Conservation (phyloP, 441 rosid genomes). For the Eruca vesicaria region DNA sequence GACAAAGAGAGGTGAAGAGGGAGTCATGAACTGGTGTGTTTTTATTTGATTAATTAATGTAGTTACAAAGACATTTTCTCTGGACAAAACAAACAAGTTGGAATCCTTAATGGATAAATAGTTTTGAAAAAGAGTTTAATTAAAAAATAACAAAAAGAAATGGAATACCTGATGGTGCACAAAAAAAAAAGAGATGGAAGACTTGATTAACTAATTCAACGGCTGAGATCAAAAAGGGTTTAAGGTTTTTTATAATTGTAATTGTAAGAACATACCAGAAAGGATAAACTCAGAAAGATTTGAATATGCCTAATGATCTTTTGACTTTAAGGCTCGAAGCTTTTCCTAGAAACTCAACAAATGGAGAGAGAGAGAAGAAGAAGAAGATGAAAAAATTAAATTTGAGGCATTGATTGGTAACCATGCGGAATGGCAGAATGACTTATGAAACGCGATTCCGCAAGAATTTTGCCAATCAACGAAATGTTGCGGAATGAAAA, state of each 20-base stretch:
- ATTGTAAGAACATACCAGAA: not conserved
- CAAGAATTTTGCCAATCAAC: no score
- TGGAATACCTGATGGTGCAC: no score
- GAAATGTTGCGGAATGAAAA: no score
- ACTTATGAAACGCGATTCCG: no score
- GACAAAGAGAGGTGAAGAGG: not conserved
- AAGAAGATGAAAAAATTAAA: slow-evolving; percentile 15
- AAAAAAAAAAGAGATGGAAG: not conserved
- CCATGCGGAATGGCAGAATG: no score
- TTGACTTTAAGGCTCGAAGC: slow-evolving; percentile 17
- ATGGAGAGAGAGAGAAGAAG: slow-evolving; percentile 4
- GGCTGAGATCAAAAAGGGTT: slow-evolving; percentile 16
- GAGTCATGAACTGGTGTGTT: slow-evolving; percentile 9
- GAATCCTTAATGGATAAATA: slow-evolving; percentile 23
- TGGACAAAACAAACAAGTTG: slow-evolving; percentile 19
- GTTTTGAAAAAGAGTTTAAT: not conserved
- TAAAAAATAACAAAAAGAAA: not conserved
- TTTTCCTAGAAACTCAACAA: slow-evolving; percentile 17
- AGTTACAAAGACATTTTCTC: slow-evolving; percentile 29
- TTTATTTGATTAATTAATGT: slow-evolving; percentile 4
- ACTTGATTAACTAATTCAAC: not conserved
- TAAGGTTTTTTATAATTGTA: not conserved
- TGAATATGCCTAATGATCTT: not conserved
- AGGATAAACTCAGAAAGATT: slow-evolving; percentile 13
- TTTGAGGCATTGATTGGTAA: no score